Base-by-base conservation (phyloP, 306 rosid species). In the Cucurbita pepo region DNA sequence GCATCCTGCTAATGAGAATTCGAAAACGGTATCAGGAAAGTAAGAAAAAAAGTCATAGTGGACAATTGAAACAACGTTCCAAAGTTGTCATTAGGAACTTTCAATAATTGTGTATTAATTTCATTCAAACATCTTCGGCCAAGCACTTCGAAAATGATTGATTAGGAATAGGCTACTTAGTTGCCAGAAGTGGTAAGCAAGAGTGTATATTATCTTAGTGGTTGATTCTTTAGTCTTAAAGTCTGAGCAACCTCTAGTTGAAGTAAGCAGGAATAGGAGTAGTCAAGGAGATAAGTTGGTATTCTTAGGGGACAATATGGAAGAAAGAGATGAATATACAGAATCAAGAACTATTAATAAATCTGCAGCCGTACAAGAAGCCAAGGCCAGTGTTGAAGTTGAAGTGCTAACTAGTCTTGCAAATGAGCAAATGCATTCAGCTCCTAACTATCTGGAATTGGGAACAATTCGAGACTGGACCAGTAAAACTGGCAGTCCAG, bases 101-200 rank as follows among this genome's bases (percentile, higher is more conserved):
- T 40, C 48, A 54, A 37, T 10, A 55, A 8, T n/a, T 74, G 75
- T 79, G 79, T 74, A 50, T 51, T 76, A 71, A 50, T 52, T 38
- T 72, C 52, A 70, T 38, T 19, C 21, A 41, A 18, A 55, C 51
- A 30, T 6, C 22, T 15, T 22, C 10, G 22, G 69, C 48, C 47
- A 61, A 61, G n/a, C 45, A 36, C n/a, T 38, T 61, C 47, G 58
- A 30, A 60, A 57, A 45, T 60, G 70, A 60, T 41, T 6, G 45
- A 16, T 56, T 47, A 57, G 43, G 47, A 45, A 74, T 21, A 16
- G 60, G n/a, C 77, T 3, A 18, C 12, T 61, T 44, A 59, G 16
- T 74, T 47, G 34, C 36, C 51, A 60, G 30, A 34, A 37, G 65
- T 60, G 77, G 30, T 45, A 8, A 36, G 37, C 56, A 47, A 57